phyloP scores from a whole-genome alignment of 495 filamentous ascomycete genomes.

The Talaromyces ruber region DNA sequence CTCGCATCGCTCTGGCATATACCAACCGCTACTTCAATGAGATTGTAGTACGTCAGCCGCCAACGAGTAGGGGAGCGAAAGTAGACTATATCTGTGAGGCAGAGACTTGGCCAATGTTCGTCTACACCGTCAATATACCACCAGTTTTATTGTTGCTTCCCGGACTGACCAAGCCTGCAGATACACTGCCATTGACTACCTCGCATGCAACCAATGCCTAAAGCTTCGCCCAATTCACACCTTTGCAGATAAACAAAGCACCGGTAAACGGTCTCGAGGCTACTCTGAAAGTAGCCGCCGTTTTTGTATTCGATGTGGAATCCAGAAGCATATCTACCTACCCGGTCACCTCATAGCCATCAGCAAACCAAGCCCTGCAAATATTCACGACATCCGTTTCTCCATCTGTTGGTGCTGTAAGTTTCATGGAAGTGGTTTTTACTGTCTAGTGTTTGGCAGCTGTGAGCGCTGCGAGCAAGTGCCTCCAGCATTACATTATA shows the following conservation, averaged over 20 bases:
- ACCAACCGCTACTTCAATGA: neutral
- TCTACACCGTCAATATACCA: neutral
- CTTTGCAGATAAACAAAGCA: neutral
- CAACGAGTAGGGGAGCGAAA: neutral
- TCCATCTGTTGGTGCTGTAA: slow-evolving; percentile 4
- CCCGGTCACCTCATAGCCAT: neutral
- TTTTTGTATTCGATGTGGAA: slow-evolving; percentile 4
- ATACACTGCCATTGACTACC: neutral
- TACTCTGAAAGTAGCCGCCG: slow-evolving; percentile 2
- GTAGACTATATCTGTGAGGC: neutral
- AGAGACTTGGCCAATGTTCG: slow-evolving; percentile 4
- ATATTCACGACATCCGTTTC: neutral
- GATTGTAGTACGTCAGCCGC: neutral
- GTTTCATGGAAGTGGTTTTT: neutral
- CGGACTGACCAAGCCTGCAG: neutral
- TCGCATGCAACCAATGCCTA: slow-evolving; percentile 6
- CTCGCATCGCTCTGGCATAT: slow-evolving; percentile 4
- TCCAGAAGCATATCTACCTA: slow-evolving; percentile 2
- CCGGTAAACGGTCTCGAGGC: neutral
- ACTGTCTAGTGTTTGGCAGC: slow-evolving; percentile 1
- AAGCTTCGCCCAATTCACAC: neutral
- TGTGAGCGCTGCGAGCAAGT: neutral
- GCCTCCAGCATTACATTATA: neutral
- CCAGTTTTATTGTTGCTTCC: neutral
- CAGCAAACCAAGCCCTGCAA: neutral